Percentiles rank a stretch among this genome's conserved stretches.
Conservation (phyloP, 192 early-diverging fungal species). For the Borealophlyctis nickersoniae region DNA sequence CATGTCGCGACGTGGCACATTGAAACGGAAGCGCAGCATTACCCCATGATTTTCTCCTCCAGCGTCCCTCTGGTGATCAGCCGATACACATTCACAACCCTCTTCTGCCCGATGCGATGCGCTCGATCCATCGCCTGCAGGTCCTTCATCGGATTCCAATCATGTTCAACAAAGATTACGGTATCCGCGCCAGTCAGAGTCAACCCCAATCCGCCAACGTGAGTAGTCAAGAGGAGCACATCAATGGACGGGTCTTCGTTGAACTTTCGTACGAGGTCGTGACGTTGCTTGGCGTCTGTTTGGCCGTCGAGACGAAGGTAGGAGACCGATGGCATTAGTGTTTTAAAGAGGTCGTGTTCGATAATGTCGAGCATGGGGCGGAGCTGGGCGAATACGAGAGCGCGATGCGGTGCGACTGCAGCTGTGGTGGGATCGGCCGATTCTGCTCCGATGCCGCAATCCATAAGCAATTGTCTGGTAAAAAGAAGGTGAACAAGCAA, state of each 20-base stretch:
- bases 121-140: slow-evolving; percentile 99
- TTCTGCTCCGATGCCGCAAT: slow-evolving; percentile 90
- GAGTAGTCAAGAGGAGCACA: slow-evolving; percentile 89
- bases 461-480: slow-evolving; percentile 74
- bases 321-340: slow-evolving; percentile 81
- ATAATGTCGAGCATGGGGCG: slow-evolving; percentile 97
- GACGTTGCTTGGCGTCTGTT: slow-evolving; percentile 76
- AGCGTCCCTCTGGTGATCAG: slow-evolving; percentile 95
- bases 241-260: slow-evolving; percentile 96
- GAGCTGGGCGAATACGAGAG: slow-evolving; percentile 94
- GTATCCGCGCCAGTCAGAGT: slow-evolving; percentile 99
- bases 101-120: slow-evolving; percentile 96
- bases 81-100: slow-evolving; percentile 96
- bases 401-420: slow-evolving; percentile 81
- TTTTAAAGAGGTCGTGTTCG: slow-evolving; percentile 82
- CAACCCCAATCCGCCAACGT: slow-evolving; percentile 94
- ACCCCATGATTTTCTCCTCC: slow-evolving; percentile 99
- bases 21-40: slow-evolving; percentile 14
- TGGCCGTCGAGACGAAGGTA: slow-evolving; percentile 93
- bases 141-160: slow-evolving; percentile 99
- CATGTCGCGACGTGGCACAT: neutral
- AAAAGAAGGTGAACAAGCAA: slow-evolving; percentile 5
- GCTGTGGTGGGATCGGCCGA: slow-evolving; percentile 41
- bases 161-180: slow-evolving; percentile 98
- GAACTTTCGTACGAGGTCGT: slow-evolving; percentile 90